Conservation (phyloP, 2,329 filamentous ascomycete genomes). For the Fusarium lyarnte region DNA sequence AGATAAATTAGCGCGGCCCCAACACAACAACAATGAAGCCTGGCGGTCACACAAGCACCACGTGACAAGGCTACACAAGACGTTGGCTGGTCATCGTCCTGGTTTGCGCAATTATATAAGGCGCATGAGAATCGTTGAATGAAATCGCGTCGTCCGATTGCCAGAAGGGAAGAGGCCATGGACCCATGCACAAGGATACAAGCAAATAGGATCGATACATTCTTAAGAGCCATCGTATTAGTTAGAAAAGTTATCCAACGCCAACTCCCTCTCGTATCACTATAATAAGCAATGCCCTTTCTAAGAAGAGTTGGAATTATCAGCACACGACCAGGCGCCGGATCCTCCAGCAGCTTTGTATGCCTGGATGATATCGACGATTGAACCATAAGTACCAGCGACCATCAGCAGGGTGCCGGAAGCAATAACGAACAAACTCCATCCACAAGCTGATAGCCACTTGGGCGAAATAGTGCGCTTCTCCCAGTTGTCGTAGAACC, state of each 20-base stretch:
- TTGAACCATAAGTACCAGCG: slow-evolving; percentile 56
- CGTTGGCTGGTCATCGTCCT: not conserved
- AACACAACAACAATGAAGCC: no score
- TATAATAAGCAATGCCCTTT: fast-evolving
- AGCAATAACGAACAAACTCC: slow-evolving; percentile 20
- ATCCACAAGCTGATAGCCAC: slow-evolving; percentile 1
- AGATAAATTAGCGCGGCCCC: no score
- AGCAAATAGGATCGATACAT: not conserved
- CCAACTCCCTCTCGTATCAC: not conserved
- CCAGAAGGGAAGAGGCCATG: fast-evolving
- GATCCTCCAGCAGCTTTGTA: slow-evolving; percentile 51
- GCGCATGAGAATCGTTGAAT: not conserved
- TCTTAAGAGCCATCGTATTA: no score
- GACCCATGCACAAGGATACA: not conserved
- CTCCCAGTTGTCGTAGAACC: slow-evolving; percentile 44
- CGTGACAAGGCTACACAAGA: not conserved
- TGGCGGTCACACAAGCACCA: not conserved
- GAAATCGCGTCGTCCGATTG: not conserved
- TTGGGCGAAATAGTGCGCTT: slow-evolving; percentile 1
- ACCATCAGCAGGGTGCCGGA: slow-evolving; percentile 52
- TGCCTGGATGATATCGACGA: slow-evolving; percentile 47
- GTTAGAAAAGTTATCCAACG: no score
- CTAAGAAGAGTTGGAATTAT: slow-evolving; percentile 51
- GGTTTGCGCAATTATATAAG: fast-evolving
- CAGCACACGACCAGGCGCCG: slow-evolving; percentile 53